Percentiles rank a stretch among this genome's conserved stretches.
Conservation (phyloP, 2,329 filamentous ascomycete genomes). For the Aspergillus fijiensis region DNA sequence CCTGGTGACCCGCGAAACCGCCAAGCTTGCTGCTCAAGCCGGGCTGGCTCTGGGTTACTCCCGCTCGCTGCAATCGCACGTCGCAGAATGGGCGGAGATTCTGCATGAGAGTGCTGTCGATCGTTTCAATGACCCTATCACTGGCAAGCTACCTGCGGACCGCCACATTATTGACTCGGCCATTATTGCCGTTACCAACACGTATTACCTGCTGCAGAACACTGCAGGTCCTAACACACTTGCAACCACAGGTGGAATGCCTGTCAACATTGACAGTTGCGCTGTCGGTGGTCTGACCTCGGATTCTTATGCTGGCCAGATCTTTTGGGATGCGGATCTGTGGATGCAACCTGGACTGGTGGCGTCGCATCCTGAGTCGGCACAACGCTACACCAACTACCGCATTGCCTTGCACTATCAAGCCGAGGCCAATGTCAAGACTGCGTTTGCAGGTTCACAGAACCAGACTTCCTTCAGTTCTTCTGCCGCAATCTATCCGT, state of each 20-base stretch:
- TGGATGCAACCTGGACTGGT: constrained; percentile 70
- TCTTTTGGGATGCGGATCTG: constrained; percentile 67
- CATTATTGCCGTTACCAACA: constrained; percentile 49
- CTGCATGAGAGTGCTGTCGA: constrained; percentile 64
- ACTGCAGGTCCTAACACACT: constrained; percentile 56
- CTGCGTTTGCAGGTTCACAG: constrained; percentile 57
- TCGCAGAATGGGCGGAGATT: constrained; percentile 61
- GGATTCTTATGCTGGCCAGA: constrained; percentile 64
- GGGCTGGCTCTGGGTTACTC: constrained; percentile 57
- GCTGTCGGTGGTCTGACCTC: constrained; percentile 67
- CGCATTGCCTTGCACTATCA: constrained; percentile 59
- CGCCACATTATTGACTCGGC: constrained; percentile 55
- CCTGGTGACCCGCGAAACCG: constrained; percentile 54
- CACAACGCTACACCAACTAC: constrained; percentile 65
- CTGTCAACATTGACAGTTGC: constrained; percentile 62
- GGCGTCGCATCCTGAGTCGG: constrained; percentile 61
- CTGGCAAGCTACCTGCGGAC: constrained; percentile 59
- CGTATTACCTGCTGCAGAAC: constrained; percentile 50
- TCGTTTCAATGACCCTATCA: constrained; percentile 57
- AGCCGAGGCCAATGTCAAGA: constrained; percentile 60
- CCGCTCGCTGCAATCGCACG: constrained; percentile 56
- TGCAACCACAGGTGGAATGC: constrained; percentile 48
- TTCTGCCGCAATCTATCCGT: constrained; percentile 63
- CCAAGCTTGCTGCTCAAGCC: constrained; percentile 54
- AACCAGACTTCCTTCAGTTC: constrained; percentile 58